Base-by-base conservation (phyloP, 2,329 filamentous ascomycete genomes). In the Beauveria sp. region DNA sequence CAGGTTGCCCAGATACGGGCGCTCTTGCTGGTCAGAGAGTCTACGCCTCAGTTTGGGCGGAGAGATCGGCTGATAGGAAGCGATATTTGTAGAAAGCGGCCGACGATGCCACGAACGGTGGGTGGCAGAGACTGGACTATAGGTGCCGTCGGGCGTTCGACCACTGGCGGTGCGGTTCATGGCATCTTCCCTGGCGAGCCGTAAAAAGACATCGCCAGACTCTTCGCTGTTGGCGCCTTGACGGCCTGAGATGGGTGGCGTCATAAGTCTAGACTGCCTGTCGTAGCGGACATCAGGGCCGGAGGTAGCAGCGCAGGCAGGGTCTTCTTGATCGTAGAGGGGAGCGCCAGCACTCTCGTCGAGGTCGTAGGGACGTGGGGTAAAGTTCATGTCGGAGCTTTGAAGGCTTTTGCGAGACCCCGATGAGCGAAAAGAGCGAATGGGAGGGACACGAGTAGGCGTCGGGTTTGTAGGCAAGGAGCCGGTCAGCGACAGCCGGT, bases 181-280 rank as follows among this genome's bases (percentile, higher is more conserved):
- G 16, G 77, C 65, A 63, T 84, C 82, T 62, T 85, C 81, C 12
- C 79, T 75, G 14, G 83, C 83, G 62, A 86, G 85, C 59, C 76
- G 80, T 63, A 86, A 77, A 64, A 85, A 86, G 46, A 85, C 73
- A 64, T 86, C 83, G 44, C 80, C 81, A 3, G 77, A 81, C 64
- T 84, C 83, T 59, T 85, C 83, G 47, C 71, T 73, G 55, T 80
- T 68, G 10, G 69, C 51, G 67, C 72, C 64, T 66, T 71, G 65
- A 64, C 71, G 54, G 16, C 71, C 72, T 1, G 76, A 76, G 62
- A 76, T 71, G 22, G 75, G 73, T 7, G 76, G 74, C n/a, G 77
- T 76, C 65, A 73, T 72, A 28, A 75, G 74, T 53, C 70, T 66
- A 54, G 61, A 64, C 24, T 70, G 66, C 28, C 68, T 64, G 52